Base-by-base conservation (phyloP, 257 asterid species). In the Agastache rugosa region DNA sequence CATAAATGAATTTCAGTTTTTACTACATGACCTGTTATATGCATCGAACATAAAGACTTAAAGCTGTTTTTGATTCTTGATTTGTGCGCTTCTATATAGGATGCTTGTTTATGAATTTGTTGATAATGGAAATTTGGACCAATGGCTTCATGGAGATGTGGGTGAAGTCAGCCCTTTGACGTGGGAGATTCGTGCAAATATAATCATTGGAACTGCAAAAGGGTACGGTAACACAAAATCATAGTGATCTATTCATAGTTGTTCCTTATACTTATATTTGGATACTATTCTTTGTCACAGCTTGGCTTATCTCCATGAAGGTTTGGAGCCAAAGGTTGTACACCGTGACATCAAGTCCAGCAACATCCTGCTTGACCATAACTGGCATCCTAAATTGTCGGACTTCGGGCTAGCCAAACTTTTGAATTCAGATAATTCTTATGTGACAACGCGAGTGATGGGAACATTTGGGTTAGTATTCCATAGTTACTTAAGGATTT, bases 401-500 rank as follows among this genome's bases (percentile, higher is more conserved):
- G 98, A 93, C 85, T 93, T 93, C 78, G 98, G 96, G 68, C 96
- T 93, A 56, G 98, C 98, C 74, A 93, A 93, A 81, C 91, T 93
- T 71, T 83, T 93, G 81, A 90, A 92, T 83, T 89, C 98, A 3
- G 98, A 93, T 77, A 88, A 48, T 17, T 82, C 89, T 59, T 88
- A 91, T 39, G 96, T 93, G 81, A 90, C 98, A 14, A 93, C 98
- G 63, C 87, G 98, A 29, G 97, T 93, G 54, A 93, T 91, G 97
- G 98, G 97, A 77, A 93, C 98, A 29, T 93, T 93, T 55, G 98
- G 98, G 98, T 93, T 48, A 44, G 94, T 82, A 44, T 91, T 84
- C 64, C 9, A 4, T 79, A 73, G 34, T 81, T 81, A 39, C 54
- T 73, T 16, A 51, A 35, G 15, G n/a, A 70, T 37, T 3, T 8